These are phyloP conservation scores for Scedosporium boydii DNA, from an alignment of 2,329 filamentous ascomycete species.

Conservation along the genomic window DNA sequence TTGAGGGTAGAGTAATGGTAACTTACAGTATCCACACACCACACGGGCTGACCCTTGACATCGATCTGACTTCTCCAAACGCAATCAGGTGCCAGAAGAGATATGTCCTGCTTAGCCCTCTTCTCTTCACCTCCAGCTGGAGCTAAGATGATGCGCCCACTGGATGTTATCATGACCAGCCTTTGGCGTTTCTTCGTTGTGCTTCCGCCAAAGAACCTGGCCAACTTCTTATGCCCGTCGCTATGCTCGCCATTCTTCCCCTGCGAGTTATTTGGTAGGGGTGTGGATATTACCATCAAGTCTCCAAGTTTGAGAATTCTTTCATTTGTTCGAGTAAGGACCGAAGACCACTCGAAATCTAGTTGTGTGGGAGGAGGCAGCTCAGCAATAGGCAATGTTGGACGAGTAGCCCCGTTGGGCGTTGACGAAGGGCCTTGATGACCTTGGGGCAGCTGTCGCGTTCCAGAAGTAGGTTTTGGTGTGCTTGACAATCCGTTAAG, in stretches of 20 bases:
- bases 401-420: slow-evolving; percentile 43
- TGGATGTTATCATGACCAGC: slow-evolving; percentile 90
- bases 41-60: slow-evolving; percentile 77
- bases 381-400: slow-evolving; percentile 82
- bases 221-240: slow-evolving; percentile 77
- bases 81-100: slow-evolving; percentile 66
- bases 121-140: slow-evolving; percentile 93
- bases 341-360: slow-evolving; percentile 97
- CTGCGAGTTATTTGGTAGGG: slow-evolving; percentile 64
- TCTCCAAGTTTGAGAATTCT: slow-evolving; percentile 92
- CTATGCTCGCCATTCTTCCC: slow-evolving; percentile 52
- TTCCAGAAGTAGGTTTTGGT: slow-evolving; percentile 7
- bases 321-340: slow-evolving; percentile 83
- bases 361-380: slow-evolving; percentile 92
- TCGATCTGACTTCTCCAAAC: slow-evolving; percentile 74
- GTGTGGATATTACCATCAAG: slow-evolving; percentile 70
- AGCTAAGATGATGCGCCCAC: slow-evolving; percentile 79
- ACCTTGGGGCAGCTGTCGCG: slow-evolving; percentile 7
- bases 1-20: not conserved
- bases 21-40: slow-evolving; percentile 90
- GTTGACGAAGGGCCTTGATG: slow-evolving; percentile 7
- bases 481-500: slow-evolving; percentile 44
- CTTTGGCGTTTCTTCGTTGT: slow-evolving; percentile 88
- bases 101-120: slow-evolving; percentile 84
- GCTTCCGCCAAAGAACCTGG: slow-evolving; percentile 85